A percentile compares a stretch with the other conserved stretches of the same genome.
Conservation (phyloP, 352 stramenopile species). For the Phytophthora litchii region DNA sequence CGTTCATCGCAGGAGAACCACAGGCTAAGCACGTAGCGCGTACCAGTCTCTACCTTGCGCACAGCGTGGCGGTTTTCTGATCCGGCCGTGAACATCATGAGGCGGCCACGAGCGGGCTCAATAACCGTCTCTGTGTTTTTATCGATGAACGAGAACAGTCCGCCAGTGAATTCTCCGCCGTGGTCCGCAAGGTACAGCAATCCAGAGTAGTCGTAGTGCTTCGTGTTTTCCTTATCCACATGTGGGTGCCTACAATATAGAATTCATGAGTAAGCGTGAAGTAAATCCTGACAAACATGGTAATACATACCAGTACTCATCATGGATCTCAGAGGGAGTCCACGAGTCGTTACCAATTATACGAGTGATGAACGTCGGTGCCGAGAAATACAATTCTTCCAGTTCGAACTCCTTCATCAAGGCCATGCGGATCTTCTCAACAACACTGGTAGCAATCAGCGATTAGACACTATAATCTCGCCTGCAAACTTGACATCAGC, state of each 20-base stretch:
- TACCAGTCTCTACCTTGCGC: slow-evolving; percentile 72
- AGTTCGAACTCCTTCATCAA: slow-evolving; percentile 85
- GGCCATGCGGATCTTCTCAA: slow-evolving; percentile 78
- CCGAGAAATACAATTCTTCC: slow-evolving; percentile 90
- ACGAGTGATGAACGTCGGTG: slow-evolving; percentile 92
- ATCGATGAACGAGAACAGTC: slow-evolving; percentile 91
- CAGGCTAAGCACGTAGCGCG: slow-evolving; percentile 90
- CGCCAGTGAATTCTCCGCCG: slow-evolving; percentile 86
- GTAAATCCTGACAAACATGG: no score
- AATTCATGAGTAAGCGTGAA: no score
- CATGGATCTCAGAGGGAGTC: slow-evolving; percentile 81
- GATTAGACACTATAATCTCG: not conserved
- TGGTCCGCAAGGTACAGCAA: slow-evolving; percentile 89
- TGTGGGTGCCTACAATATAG: slow-evolving; percentile 76
- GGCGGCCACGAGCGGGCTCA: slow-evolving; percentile 70
- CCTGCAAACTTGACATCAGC: no score
- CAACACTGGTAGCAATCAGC: slow-evolving; percentile 42
- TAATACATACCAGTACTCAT: slow-evolving; percentile 88
- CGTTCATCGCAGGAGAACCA: slow-evolving; percentile 93
- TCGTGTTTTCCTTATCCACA: slow-evolving; percentile 93
- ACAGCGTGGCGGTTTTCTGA: slow-evolving; percentile 91
- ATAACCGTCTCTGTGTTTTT: slow-evolving; percentile 72
- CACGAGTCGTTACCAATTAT: slow-evolving; percentile 87
- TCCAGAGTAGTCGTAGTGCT: slow-evolving; percentile 94
- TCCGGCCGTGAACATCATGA: slow-evolving; percentile 92